These are phyloP conservation scores for Trypanosoma boissoni DNA, from an alignment of 208 protist species.

Conservation along the genomic window DNA sequence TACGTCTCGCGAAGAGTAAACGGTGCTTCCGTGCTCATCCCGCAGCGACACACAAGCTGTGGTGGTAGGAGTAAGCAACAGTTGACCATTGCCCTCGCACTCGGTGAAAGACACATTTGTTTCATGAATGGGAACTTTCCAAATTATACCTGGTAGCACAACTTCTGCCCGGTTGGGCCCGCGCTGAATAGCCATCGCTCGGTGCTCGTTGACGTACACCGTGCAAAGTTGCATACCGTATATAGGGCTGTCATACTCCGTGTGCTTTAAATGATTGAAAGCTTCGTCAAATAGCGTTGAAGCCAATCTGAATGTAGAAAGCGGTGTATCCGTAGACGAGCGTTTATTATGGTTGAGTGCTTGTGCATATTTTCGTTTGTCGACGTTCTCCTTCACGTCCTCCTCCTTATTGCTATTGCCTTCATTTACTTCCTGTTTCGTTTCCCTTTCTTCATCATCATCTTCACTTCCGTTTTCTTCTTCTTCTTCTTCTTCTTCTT, in stretches of 20 bases:
- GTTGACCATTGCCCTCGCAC: constrained; percentile 10
- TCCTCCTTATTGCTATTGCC: neutral
- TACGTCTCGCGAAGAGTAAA: constrained; percentile 27
- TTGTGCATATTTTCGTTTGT: neutral
- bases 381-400: neutral
- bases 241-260: constrained; percentile 20
- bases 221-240: constrained; percentile 31
- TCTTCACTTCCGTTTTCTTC: neutral
- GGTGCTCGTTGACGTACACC: constrained; percentile 35
- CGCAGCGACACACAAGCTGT: constrained; percentile 31
- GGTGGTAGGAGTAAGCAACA: constrained; percentile 34
- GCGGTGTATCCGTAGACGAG: neutral
- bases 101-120: constrained; percentile 25
- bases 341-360: too few species aligned
- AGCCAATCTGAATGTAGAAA: constrained; percentile 10
- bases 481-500: neutral
- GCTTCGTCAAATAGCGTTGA: constrained; percentile 25
- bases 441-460: neutral
- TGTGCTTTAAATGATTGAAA: constrained; percentile 7
- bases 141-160: constrained; percentile 23
- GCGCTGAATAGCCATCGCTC: constrained; percentile 17
- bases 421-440: neutral
- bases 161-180: constrained; percentile 40
- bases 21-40: constrained; percentile 16
- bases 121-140: constrained; percentile 16